phyloP scores from a whole-genome alignment of 2,329 filamentous ascomycete genomes.

The Arthrobotrys sphaeroides region DNA sequence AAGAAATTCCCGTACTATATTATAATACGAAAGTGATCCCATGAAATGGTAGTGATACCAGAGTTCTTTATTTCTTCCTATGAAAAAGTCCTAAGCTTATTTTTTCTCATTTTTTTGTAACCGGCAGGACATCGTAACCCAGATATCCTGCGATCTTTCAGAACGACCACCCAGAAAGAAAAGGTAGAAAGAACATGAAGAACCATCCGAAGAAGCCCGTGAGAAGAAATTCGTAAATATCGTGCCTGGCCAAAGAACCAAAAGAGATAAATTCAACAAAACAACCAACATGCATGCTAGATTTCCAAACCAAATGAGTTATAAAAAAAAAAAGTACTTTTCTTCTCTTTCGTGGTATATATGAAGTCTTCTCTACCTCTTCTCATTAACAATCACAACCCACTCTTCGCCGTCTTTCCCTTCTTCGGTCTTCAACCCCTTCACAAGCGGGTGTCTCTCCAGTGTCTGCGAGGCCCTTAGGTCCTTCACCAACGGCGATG shows the following conservation, averaged over 20 bases:
- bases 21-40: neutral
- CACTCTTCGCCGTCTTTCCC: constrained; percentile 33
- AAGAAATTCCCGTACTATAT: too few relatives aligned
- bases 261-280: constrained; percentile 4
- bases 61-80: neutral
- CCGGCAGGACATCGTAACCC: constrained; percentile 8
- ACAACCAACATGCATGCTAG: neutral
- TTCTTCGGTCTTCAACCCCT: constrained; percentile 30
- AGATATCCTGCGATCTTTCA: constrained; percentile 21
- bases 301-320: neutral
- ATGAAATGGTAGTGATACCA: constrained; percentile 5
- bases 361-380: neutral
- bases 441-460: constrained; percentile 27
- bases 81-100: neutral
- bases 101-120: neutral
- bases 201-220: neutral
- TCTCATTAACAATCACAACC: constrained; percentile 35
- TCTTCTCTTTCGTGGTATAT: constrained; percentile 17
- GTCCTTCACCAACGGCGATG: constrained; percentile 15
- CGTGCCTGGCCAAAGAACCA: neutral
- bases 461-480: constrained; percentile 43
- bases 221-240: neutral
- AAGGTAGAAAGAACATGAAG: neutral
- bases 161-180: constrained; percentile 12
- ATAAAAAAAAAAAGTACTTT: constrained; percentile 27